phyloP scores from a whole-genome alignment of 805 yeast genomes.

The Candida pseudoglaebosa region DNA sequence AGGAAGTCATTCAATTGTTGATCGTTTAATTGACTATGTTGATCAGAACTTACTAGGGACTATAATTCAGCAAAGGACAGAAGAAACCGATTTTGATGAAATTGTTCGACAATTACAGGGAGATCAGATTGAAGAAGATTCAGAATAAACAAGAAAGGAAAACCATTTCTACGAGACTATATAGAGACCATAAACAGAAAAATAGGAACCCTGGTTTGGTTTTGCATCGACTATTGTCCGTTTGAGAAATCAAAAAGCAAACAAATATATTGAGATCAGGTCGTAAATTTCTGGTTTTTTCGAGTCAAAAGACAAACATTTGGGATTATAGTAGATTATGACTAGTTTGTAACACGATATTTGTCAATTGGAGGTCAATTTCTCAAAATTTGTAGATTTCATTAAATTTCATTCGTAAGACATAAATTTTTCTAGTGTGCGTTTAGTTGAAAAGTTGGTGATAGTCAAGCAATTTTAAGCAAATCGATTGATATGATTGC shows the following conservation, averaged over 20 bases:
- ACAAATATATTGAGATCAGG: too few species aligned
- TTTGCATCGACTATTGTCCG: too few species aligned
- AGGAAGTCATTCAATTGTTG: conserved; percentile 13
- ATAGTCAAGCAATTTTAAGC: not conserved
- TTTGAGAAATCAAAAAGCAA: too few species aligned
- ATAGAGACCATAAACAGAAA: too few species aligned
- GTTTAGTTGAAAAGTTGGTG: not conserved
- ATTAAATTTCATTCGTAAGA: not conserved
- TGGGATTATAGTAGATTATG: too few species aligned
- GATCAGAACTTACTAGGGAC: conserved; percentile 45
- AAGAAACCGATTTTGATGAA: conserved; percentile 22
- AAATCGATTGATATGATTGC: conserved; percentile 29
- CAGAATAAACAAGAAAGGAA: too few species aligned
- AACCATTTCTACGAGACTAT: too few species aligned
- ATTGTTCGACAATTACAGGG: conserved; percentile 19
- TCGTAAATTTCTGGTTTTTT: too few species aligned
- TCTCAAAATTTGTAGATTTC: not conserved
- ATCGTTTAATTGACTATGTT: conserved; percentile 38
- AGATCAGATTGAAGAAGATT: conserved; percentile 10
- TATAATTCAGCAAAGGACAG: conserved; percentile 34
- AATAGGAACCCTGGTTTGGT: too few species aligned
- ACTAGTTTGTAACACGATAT: too few species aligned
- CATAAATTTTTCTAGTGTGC: not conserved
- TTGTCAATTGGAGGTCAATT: too few species aligned
- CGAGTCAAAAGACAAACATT: too few species aligned